phyloP scores from a whole-genome alignment of 2,329 filamentous ascomycete genomes.

The Monilinia aucupariae region DNA sequence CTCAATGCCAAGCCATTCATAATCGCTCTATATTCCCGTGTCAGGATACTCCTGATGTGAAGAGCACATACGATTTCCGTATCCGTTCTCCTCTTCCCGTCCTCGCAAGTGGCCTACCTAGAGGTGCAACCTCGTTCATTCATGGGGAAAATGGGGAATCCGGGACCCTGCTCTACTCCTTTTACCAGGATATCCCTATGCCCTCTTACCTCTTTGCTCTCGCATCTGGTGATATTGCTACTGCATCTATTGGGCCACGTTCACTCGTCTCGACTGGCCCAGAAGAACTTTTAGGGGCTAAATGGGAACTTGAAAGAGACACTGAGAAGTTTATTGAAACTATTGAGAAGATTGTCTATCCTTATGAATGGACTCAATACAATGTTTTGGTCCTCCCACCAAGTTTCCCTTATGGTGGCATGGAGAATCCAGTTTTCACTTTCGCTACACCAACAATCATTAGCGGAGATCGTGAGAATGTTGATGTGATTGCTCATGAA shows the following conservation, averaged over 20 bases:
- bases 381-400: conserved; percentile 87
- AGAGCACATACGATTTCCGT: conserved; percentile 88
- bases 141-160: conserved; percentile 48
- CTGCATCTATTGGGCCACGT: conserved; percentile 78
- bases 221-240: conserved; percentile 77
- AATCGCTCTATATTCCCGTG: conserved; percentile 91
- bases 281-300: conserved; percentile 74
- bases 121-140: conserved; percentile 46
- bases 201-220: conserved; percentile 94
- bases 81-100: conserved; percentile 83
- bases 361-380: conserved; percentile 92
- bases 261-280: conserved; percentile 83
- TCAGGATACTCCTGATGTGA: conserved; percentile 95
- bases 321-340: conserved; percentile 89
- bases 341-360: conserved; percentile 75
- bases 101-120: conserved; percentile 77
- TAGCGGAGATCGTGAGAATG: conserved; percentile 82
- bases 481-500: conserved; percentile 94
- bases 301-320: conserved; percentile 87
- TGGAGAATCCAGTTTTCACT: conserved; percentile 85
- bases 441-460: conserved; percentile 95
- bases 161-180: conserved; percentile 64
- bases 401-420: conserved; percentile 59
- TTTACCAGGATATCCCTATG: conserved; percentile 87
- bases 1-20: conserved; percentile 95